Conservation (phyloP, 2,329 filamentous ascomycete species). For the Albifimbria verrucaria region DNA sequence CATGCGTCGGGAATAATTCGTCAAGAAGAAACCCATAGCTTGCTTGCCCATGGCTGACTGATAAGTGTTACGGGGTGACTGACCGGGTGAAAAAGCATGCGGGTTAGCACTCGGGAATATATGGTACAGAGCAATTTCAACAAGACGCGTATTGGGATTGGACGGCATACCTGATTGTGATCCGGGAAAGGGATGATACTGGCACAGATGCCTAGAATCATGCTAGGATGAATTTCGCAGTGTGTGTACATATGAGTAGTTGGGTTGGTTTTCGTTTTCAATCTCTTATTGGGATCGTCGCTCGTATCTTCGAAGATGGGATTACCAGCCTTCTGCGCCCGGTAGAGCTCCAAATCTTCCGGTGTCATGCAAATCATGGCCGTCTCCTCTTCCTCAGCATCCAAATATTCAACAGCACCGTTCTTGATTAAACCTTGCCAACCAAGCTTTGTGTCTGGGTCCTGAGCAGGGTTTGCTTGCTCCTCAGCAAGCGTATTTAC, state of each 20-base stretch:
- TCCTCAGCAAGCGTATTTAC: slow-evolving; percentile 70
- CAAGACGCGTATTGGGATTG: neutral
- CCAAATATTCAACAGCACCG: slow-evolving; percentile 91
- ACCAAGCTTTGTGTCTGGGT: slow-evolving; percentile 65
- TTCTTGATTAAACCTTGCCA: slow-evolving; percentile 83
- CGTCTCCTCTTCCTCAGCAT: slow-evolving; percentile 97
- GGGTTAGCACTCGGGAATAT: no score
- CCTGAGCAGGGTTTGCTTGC: slow-evolving; percentile 63
- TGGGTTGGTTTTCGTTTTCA: slow-evolving; percentile 84
- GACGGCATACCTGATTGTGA: slow-evolving; percentile 73
- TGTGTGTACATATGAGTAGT: slow-evolving; percentile 93
- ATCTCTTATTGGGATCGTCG: slow-evolving; percentile 74
- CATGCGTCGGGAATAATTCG: slow-evolving; percentile 96
- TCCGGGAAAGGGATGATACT: slow-evolving; percentile 99
- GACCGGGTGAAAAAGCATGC: no score
- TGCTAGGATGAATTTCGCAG: slow-evolving; percentile 98
- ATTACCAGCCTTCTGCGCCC: slow-evolving; percentile 65
- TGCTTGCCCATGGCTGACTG: slow-evolving; percentile 99
- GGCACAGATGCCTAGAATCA: slow-evolving; percentile 97
- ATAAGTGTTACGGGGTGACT: slow-evolving; percentile 98
- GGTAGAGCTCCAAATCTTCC: slow-evolving; percentile 81
- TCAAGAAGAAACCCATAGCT: slow-evolving; percentile 98
- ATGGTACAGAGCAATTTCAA: slow-evolving; percentile 20
- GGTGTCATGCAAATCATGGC: slow-evolving; percentile 99
- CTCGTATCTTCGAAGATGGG: slow-evolving; percentile 57